Evolutionary conservation across 768 basidiomycete genomes (phyloP).

Genomic region (Kwoniella pini): DNA sequence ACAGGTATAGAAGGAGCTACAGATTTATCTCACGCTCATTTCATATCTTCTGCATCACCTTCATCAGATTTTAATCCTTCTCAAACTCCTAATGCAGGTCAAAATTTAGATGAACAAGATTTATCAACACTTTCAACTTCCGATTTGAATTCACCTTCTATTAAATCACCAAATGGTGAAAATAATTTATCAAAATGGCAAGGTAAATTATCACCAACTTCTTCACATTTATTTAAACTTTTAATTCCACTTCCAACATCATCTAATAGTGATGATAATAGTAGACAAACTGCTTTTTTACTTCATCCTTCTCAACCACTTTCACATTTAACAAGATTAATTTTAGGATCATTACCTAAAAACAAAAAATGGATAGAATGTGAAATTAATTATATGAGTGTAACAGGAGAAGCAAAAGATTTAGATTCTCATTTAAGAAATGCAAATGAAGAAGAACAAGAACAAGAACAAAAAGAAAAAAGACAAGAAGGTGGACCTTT

Average conservation of each 20-base stretch:
- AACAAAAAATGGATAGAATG: slow-evolving; percentile 23
- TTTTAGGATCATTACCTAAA: slow-evolving; percentile 56
- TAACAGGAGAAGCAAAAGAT: slow-evolving; percentile 46
- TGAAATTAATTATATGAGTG: slow-evolving; percentile 50
- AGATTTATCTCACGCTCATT: slow-evolving; percentile 45
- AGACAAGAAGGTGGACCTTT: slow-evolving; percentile 54
- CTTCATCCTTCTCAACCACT: slow-evolving; percentile 71
- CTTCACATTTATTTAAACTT: slow-evolving; percentile 68
- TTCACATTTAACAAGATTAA: slow-evolving; percentile 65
- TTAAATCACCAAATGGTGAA: neutral
- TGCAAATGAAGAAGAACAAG: slow-evolving; percentile 52
- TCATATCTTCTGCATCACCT: slow-evolving; percentile 38
- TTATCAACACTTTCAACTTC: neutral
- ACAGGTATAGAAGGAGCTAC: slow-evolving; percentile 32
- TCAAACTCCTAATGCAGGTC: slow-evolving; percentile 35
- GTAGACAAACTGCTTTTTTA: slow-evolving; percentile 62
- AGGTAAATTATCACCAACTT: slow-evolving; percentile 67
- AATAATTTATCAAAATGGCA: slow-evolving; percentile 6
- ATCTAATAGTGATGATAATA: neutral
- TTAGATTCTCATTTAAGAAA: slow-evolving; percentile 41
- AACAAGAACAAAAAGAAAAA: slow-evolving; percentile 13
- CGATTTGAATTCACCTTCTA: neutral
- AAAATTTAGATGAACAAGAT: neutral
- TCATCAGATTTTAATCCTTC: slow-evolving; percentile 43
- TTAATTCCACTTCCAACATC: slow-evolving; percentile 60